Evolutionary conservation across 208 protist species (phyloP), one percentile per base, ranked within the genome.

Genomic region (Herpetomonas tarakana): DNA sequence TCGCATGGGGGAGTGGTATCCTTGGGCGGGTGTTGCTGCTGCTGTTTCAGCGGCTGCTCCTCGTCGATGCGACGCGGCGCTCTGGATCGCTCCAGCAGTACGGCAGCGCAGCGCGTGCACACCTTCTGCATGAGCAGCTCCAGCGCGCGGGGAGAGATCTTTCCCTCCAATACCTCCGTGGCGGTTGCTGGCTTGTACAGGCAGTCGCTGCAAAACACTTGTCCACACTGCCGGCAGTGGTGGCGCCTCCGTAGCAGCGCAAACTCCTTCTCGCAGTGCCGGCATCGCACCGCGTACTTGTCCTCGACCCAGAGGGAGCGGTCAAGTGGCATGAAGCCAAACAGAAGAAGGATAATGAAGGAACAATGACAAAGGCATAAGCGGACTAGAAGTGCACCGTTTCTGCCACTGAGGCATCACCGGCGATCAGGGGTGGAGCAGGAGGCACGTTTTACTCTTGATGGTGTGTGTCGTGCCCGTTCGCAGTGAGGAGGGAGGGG

Each of bases 271-370:
- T 74, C 53, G 54, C 88, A 94, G 0, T 61, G 64, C 18, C 80
- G 54, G 53, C 88, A 94, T 14, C 77, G 79, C 29, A 78, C 35
- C 3, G 78, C 88, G 49, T 86, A 90, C 25, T 63, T 64, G 62
- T 94, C 88, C 18, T 87, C 82, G 14, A 94, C 84, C 88, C 88
- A 94, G 2, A 94, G 60, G 0, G 78, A 74, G 12, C 78, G 73
- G 38, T 77, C 64, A 9, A 67, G 71, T 35, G 58, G 58, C 64
- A 70, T 68, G 18, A 28, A n/a, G 9, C 31, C 2, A 58, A 14
- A 55, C 4, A 21, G 22, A 44, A 64, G 22, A 64, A 65, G 45
- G 31, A 58, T 64, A 64, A 45, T 22, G 39, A 41, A 29, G 14
- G 50, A 78, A 51, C 31, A 30, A 58, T 18, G 50, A 14, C 24